phyloP scores from a whole-genome alignment of 2,329 filamentous ascomycete genomes.

The Geosmithia putterillii region DNA sequence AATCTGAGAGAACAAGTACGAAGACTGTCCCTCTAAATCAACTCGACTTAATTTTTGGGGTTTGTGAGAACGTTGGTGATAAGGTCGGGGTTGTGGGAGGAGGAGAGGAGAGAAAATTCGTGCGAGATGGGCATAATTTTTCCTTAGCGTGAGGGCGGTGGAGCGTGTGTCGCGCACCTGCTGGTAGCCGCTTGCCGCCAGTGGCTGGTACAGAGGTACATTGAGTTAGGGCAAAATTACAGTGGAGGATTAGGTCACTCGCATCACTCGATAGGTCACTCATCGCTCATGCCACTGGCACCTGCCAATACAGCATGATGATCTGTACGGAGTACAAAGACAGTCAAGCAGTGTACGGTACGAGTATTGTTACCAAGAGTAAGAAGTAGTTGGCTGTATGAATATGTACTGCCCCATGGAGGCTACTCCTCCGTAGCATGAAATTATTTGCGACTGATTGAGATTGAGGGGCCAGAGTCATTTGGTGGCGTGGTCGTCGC shows the following conservation, averaged over 20 bases:
- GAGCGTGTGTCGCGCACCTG: conserved; percentile 8
- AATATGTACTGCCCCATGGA: too few species aligned
- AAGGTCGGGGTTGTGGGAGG: conserved; percentile 34
- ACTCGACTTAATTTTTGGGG: conserved; percentile 30
- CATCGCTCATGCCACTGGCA: background rate
- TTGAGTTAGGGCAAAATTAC: background rate
- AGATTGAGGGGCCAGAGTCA: too few species aligned
- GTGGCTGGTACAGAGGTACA: background rate
- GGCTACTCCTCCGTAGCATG: too few species aligned
- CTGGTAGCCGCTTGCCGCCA: background rate
- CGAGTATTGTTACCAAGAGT: too few species aligned
- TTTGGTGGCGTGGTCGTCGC: too few species aligned
- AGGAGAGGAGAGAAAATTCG: conserved; percentile 26
- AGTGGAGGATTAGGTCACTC: background rate
- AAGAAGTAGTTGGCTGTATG: too few species aligned
- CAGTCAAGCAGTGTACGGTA: too few species aligned
- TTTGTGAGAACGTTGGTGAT: conserved; percentile 22
- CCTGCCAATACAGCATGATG: background rate
- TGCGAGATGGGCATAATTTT: conserved; percentile 17
- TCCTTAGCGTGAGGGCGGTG: conserved; percentile 12
- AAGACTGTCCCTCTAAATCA: conserved; percentile 45
- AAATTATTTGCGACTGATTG: too few species aligned
- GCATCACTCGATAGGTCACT: background rate
- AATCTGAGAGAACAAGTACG: conserved; percentile 49
- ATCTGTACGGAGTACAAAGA: too few species aligned